Evolutionary conservation across 2,329 filamentous ascomycete species (phyloP), one percentile per base, ranked within the genome.

Genomic region (Chalaropsis ovoidea): DNA sequence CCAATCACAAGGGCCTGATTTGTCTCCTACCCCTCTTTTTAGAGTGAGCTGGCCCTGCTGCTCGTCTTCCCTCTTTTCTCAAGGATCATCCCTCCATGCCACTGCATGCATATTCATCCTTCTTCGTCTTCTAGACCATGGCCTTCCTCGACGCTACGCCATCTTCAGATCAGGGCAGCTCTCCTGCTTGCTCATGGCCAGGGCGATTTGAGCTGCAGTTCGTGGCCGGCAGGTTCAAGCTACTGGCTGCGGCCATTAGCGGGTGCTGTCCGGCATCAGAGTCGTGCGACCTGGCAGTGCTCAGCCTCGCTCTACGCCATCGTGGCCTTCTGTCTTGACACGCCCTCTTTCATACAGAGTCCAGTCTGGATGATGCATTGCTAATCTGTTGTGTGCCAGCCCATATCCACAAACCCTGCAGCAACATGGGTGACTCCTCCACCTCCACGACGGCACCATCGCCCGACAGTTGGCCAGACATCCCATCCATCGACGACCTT

Each of bases 91-190:
- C 47, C 24, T 52, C 24, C 47, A 24, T 52, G 47, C 24, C 24
- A 24, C 22, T 52, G 47, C 47, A 52, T 52, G 47, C 47, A 52
- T 52, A 52, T 52, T 52, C 47, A 52, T 52, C 47, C 47, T 52
- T 52, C 15, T 27, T 52, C 15, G 22, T 52, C 47, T 52, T 52
- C 11, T 52, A 27, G 47, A 15, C 47, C 24, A 11, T 8, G 15
- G 27, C 22, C n/a, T n/a, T 22, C 2, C 47, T 24, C 47, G 10
- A 52, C 47, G 47, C 47, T 52, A 52, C 47, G 47, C 22, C 47
- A 52, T 52, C 24, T 6, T 52, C 22, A 27, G 47, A 24, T 24
- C 47, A 52, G 24, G 47, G 47, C 47, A 27, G 47, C 47, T 52
- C 47, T 52, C 22, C 24, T 52, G 22, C 22, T 13, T n/a, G 3